Conservation (phyloP, 2,329 filamentous ascomycete species). For the Ophiostoma perfectum region DNA sequence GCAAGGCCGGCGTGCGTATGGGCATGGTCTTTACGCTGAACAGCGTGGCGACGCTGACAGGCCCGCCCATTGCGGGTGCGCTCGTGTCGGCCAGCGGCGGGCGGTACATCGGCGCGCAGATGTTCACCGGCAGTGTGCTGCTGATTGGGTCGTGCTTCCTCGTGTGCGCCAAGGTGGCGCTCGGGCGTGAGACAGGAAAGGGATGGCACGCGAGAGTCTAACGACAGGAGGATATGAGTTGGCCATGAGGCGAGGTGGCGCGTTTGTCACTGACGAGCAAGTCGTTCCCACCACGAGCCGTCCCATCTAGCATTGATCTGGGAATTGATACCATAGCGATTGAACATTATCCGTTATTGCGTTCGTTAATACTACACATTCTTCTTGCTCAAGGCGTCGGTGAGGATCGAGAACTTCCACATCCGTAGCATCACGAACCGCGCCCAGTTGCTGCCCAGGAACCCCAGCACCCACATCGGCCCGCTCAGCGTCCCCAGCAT, state of each 20-base stretch:
- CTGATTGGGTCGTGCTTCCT: constrained; percentile 40
- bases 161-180: constrained; percentile 36
- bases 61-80: constrained; percentile 48
- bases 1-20: constrained; percentile 50
- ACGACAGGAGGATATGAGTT: no score
- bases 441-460: constrained; percentile 25
- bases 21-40: constrained; percentile 55
- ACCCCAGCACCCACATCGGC: constrained; percentile 25
- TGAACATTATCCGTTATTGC: background rate
- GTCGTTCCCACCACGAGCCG: no score
- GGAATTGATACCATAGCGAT: background rate
- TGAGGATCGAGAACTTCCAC: constrained; percentile 23
- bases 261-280: no score
- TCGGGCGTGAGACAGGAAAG: constrained; percentile 36
- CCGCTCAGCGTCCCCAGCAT: constrained; percentile 23
- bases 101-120: constrained; percentile 44
- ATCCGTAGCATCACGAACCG: constrained; percentile 23
- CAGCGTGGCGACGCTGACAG: constrained; percentile 49
- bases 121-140: constrained; percentile 43
- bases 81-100: constrained; percentile 42
- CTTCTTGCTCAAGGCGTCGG: constrained; percentile 26
- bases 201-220: constrained; percentile 40
- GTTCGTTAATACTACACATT: constrained; percentile 30
- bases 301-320: no score
- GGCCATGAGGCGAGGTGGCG: no score